phyloP scores from a whole-genome alignment of 495 filamentous ascomycete genomes.

The Astrothelium macrocarpum region DNA sequence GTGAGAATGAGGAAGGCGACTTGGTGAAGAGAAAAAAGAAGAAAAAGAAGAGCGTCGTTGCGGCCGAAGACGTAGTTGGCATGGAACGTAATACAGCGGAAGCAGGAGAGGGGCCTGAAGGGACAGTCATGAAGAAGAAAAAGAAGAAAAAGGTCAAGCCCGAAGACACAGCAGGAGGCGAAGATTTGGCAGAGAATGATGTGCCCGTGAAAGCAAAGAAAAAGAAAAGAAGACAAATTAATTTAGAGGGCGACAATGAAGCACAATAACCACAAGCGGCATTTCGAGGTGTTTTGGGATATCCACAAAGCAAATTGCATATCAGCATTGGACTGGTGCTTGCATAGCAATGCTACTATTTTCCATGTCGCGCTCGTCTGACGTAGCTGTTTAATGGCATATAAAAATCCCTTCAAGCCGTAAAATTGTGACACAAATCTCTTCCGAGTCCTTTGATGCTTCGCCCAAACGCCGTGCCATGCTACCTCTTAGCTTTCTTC shows the following conservation, averaged over 20 bases:
- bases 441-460: not conserved
- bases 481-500: not conserved
- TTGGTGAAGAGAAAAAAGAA: constrained; percentile 69
- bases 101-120: constrained; percentile 13
- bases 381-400: not conserved
- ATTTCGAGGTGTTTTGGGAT: not conserved
- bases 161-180: constrained; percentile 12
- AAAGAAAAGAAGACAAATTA: constrained; percentile 24
- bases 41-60: constrained; percentile 41
- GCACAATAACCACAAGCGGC: not conserved
- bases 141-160: constrained; percentile 37
- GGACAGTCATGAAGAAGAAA: constrained; percentile 40
- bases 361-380: not conserved
- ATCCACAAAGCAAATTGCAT: not conserved
- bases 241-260: constrained; percentile 15
- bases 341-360: not conserved
- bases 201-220: constrained; percentile 17
- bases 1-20: constrained; percentile 58
- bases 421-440: not conserved
- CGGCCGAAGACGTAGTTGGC: not conserved
- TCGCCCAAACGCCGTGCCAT: constrained; percentile 3
- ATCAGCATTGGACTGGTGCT: not conserved
- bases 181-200: not conserved
- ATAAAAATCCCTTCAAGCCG: not conserved
- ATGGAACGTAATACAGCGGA: constrained; percentile 6